These are phyloP conservation scores for Cyberlindnera maclurae DNA, from an alignment of 805 yeast genomes.

Conservation along the genomic window DNA sequence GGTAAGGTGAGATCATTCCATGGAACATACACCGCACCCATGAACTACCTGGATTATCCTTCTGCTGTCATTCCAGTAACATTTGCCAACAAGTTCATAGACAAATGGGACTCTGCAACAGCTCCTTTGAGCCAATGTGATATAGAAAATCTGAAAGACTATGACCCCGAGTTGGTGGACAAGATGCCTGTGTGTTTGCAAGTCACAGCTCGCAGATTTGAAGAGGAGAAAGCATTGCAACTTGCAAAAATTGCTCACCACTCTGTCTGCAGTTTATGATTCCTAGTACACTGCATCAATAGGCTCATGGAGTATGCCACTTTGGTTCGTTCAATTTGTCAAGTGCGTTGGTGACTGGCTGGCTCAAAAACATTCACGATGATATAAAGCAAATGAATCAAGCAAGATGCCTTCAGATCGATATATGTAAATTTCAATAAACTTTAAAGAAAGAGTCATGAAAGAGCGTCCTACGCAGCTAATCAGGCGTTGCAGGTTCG, in stretches of 20 bases:
- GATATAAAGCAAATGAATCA: too few species aligned
- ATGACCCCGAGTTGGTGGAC: slow-evolving; percentile 38
- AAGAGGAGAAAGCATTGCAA: slow-evolving; percentile 39
- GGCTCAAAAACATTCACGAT: too few species aligned
- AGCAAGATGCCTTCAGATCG: too few species aligned
- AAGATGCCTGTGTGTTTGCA: slow-evolving; percentile 54
- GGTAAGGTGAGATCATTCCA: slow-evolving; percentile 32
- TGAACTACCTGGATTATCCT: slow-evolving; percentile 35
- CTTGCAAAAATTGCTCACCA: slow-evolving; percentile 5
- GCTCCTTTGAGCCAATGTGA: slow-evolving; percentile 26
- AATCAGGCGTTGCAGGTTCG: too few species aligned
- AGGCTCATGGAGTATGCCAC: too few species aligned
- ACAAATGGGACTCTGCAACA: slow-evolving; percentile 9
- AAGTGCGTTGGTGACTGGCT: background rate
- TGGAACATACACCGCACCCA: slow-evolving; percentile 34
- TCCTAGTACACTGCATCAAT: too few species aligned
- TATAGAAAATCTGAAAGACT: slow-evolving; percentile 28
- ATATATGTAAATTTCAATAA: too few species aligned
- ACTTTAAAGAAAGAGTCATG: too few species aligned
- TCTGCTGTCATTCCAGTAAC: slow-evolving; percentile 24
- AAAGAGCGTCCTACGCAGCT: too few species aligned
- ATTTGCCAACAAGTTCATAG: background rate
- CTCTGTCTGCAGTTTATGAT: too few species aligned
- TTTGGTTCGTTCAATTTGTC: too few species aligned
- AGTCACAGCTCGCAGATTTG: slow-evolving; percentile 44